phyloP scores from a whole-genome alignment of 2,329 filamentous ascomycete species.

The Epicoccum sorghinum region DNA sequence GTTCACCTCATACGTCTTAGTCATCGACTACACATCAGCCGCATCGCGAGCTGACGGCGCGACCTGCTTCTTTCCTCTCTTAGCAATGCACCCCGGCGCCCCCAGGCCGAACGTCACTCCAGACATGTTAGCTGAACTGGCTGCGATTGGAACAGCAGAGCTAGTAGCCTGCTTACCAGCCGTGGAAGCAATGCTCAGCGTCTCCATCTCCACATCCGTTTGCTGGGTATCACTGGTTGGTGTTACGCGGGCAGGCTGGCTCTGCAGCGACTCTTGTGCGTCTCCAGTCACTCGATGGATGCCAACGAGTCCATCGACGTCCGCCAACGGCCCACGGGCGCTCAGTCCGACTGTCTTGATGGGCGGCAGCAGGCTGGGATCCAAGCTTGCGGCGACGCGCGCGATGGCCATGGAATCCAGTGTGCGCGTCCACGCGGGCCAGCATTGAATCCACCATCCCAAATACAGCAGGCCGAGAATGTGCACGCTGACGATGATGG shows the following conservation, averaged over 20 bases:
- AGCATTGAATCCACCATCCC: not conserved
- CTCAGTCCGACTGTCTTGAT: not conserved
- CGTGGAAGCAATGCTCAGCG: not conserved
- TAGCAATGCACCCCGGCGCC: not conserved
- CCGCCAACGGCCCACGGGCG: not conserved
- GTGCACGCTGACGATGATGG: not conserved
- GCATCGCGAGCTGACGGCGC: not conserved
- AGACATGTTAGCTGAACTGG: too few species aligned
- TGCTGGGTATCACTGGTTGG: not conserved
- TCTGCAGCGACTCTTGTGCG: not conserved
- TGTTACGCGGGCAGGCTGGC: not conserved
- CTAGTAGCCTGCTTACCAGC: not conserved
- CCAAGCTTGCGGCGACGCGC: not conserved
- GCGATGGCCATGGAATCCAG: slow-evolving; percentile 16
- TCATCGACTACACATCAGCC: not conserved
- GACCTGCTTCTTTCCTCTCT: not conserved
- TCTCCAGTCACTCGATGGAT: not conserved
- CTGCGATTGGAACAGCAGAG: not conserved
- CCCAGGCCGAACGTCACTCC: not conserved
- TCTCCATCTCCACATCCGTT: not conserved
- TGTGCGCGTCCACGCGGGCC: slow-evolving; percentile 10
- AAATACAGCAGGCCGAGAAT: not conserved
- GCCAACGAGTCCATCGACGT: not conserved
- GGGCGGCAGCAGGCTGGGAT: not conserved
- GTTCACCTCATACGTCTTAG: not conserved